Conservation (phyloP, 179 eudicot species). For the Camellia oleifera region DNA sequence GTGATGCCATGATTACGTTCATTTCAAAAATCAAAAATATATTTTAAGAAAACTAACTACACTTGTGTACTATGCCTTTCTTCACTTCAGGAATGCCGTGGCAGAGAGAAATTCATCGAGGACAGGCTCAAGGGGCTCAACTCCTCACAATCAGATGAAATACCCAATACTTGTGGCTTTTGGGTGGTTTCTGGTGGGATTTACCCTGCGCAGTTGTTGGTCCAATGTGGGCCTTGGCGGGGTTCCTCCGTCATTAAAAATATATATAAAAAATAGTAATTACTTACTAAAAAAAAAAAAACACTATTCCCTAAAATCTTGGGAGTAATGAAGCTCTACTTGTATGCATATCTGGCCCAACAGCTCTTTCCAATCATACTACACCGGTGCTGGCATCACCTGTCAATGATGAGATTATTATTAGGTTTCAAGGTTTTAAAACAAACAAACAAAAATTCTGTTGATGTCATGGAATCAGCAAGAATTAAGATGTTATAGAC, state of each 20-base stretch:
- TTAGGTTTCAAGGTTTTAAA: not conserved
- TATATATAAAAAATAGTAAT: no score
- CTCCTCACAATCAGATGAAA: not conserved
- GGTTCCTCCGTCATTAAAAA: no score
- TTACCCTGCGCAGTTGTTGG: no score
- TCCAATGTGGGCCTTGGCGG: no score
- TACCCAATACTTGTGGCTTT: not conserved
- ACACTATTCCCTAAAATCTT: no score
- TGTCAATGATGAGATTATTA: constrained; percentile 5
- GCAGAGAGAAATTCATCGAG: not conserved
- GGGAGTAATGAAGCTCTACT: not conserved
- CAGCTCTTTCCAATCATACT: not conserved
- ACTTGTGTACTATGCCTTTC: not conserved
- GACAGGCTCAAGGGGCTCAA: not conserved
- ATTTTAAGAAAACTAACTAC: not conserved
- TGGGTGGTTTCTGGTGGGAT: no score
- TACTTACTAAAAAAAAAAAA: no score
- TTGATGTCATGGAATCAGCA: not conserved
- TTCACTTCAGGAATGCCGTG: not conserved
- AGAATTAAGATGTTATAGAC: not conserved
- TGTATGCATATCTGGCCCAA: not conserved
- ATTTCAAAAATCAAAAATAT: not conserved
- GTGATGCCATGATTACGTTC: not conserved
- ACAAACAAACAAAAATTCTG: not conserved
- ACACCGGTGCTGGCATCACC: not conserved